Evolutionary conservation across 345 rosid species (phyloP), one percentile per base, ranked within the genome.

Genomic region (Excoecaria cochinchinensis): DNA sequence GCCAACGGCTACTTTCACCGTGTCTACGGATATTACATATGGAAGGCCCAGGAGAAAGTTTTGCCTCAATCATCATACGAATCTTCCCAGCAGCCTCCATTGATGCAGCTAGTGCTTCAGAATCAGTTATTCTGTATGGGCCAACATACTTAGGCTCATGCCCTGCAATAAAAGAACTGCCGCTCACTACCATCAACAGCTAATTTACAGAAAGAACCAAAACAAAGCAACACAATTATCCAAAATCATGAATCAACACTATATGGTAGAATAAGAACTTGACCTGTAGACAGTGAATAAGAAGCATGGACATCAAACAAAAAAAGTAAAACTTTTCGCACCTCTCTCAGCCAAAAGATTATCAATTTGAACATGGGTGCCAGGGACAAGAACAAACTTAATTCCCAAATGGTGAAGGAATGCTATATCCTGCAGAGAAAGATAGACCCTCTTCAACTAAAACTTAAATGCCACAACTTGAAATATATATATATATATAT

Each of bases 11-110:
- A 74, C 80, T 92, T 59, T 91, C 98, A 70, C 97, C 99, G 78
- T 95, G 99, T 51, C 99, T 87, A 55, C 93, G 95, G 39, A 95
- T 79, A 78, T 88, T 90, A 36, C 85, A 89, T 77, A 88, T 91
- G 58, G 97, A 88, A 81, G 99, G 99, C 52, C 99, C 97, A 22
- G 99, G 99, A 70, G 98, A 95, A 71, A 95, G 89, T 72, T 95
- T 95, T 6, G 98, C 97, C 80, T 95, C 99, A 60, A 95, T 88
- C 93, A 91, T 86, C 79, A 90, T 78, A 4, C 93, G 91, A 77
- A 91, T 93, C 62, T 91, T 92, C 42, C 99, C 98, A 8, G 98
- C 92, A 19, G 99, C 98, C 87, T 95, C 98, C 87, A 86, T 90
- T 6, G 98, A 94, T 47, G 98, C 98, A 60, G 88, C 90, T 57